A percentile compares a stretch with the other conserved stretches of the same genome.
Evolutionary conservation across 1,284 basidiomycete genomes (phyloP).

Genomic region (Sphagnurus paluster): DNA sequence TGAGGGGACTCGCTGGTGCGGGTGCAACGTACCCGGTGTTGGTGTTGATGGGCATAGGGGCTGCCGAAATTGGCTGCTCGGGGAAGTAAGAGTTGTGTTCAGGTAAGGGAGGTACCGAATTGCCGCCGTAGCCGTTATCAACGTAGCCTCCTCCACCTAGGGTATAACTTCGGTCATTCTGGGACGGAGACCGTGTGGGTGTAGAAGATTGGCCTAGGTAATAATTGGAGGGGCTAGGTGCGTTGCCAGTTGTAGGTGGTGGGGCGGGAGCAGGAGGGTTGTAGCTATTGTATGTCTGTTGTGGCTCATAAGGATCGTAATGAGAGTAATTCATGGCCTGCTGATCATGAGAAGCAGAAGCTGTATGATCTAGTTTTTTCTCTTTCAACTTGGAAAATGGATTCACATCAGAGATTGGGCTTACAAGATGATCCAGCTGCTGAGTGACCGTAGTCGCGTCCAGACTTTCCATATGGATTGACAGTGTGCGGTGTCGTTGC

Average conservation of each 20-base stretch:
- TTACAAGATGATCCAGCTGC: conserved; percentile 57
- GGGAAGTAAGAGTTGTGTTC: conserved; percentile 29
- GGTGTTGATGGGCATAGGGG: conserved; percentile 33
- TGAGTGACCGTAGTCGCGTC: conserved; percentile 53
- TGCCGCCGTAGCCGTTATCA: conserved; percentile 51
- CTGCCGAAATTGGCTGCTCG: conserved; percentile 19
- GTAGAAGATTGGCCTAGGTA: background rate
- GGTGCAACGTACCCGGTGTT: conserved; percentile 28
- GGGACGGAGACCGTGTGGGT: conserved; percentile 11
- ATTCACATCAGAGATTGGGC: conserved; percentile 22
- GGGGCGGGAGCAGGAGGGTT: conserved; percentile 26
- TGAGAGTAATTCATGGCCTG: conserved; percentile 47
- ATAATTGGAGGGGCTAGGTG: conserved; percentile 27
- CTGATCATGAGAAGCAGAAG: conserved; percentile 45
- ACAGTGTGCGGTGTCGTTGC: conserved; percentile 23
- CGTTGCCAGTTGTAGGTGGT: conserved; percentile 14
- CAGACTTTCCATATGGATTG: conserved; percentile 31
- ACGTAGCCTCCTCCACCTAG: conserved; percentile 60
- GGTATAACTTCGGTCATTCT: conserved; percentile 54
- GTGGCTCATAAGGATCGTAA: conserved; percentile 49
- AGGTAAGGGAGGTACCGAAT: conserved; percentile 43
- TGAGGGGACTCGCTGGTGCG: conserved; percentile 36
- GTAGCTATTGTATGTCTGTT: conserved; percentile 25
- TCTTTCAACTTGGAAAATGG: conserved; percentile 4
- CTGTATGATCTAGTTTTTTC: conserved; percentile 48